Base-by-base conservation (phyloP, 2,329 filamentous ascomycete genomes). In the Sporothrix protearum region DNA sequence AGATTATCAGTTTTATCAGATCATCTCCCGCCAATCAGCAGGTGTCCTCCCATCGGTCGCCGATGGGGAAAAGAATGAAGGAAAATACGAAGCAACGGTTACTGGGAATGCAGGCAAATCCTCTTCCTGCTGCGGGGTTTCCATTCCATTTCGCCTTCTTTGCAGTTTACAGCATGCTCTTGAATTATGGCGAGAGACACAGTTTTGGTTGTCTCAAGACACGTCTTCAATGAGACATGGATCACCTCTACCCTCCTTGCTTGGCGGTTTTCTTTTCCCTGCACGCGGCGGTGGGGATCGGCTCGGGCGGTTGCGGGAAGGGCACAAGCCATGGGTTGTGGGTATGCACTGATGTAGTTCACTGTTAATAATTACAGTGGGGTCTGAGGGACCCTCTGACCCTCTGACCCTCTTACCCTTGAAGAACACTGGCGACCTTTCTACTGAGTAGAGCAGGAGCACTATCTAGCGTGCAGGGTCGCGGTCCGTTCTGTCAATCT, bases 21-120 rank as follows among this genome's bases (percentile, higher is more conserved):
- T 76, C 70, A 76, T 76, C 75, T 75, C 64, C 51, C 22, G 71
- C 74, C 74, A 74, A 74, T 74, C 39, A 61, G n/a, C 59, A 45
- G 39, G 25, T 22, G n/a, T 36, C 53, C 28, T 33, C 19, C 28
- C 53, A 47, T n/a, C 3, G 45, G 53, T 10, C 39, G 30, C 3
- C 12, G 16, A 30, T 25, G 45, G 8, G 42, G 14, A n/a, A 33
- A 49, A 45, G 47, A 42, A 70, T 47, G 39, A 49, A 25, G 8
- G 39, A 25, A 16, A 53, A 47, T 47, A 47, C 33, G 45, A 57
- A 51, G 33, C 22, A 22, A 47, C 55, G 28, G 68, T 45, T 7
- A 28, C 6, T 63, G 16, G 45, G 30, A n/a, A 45, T 28, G 59
- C 59, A 36, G 12, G 1, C 33, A 42, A 12, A 16, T 7, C 7